Conservation (phyloP, 1,284 basidiomycete species). For the Trichosporon sp. region DNA sequence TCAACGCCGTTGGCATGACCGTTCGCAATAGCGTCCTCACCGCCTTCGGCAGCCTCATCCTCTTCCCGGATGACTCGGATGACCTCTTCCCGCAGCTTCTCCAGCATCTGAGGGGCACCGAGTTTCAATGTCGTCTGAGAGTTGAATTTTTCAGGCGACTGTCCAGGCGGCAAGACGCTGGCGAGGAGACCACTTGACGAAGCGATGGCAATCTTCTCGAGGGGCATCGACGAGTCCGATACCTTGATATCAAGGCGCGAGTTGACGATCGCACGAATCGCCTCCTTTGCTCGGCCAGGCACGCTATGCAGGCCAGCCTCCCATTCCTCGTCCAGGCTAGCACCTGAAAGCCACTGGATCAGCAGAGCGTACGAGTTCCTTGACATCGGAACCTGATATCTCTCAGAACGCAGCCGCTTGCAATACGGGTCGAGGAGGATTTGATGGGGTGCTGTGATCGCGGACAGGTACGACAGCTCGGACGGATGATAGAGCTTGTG, state of each 20-base stretch:
- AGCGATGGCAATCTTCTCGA: slow-evolving; percentile 60
- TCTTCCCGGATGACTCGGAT: slow-evolving; percentile 57
- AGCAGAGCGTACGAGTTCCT: slow-evolving; percentile 87
- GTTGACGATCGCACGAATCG: slow-evolving; percentile 90
- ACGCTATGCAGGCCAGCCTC: slow-evolving; percentile 68
- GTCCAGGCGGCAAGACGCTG: slow-evolving; percentile 59
- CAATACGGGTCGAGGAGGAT: slow-evolving; percentile 78
- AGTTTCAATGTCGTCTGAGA: slow-evolving; percentile 71
- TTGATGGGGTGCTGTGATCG: slow-evolving; percentile 76
- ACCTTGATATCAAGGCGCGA: slow-evolving; percentile 81
- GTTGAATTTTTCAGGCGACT: slow-evolving; percentile 69
- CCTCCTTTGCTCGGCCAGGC: slow-evolving; percentile 57
- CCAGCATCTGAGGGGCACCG: slow-evolving; percentile 69
- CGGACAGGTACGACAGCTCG: slow-evolving; percentile 74
- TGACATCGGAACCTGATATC: slow-evolving; percentile 86
- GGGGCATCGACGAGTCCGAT: slow-evolving; percentile 59
- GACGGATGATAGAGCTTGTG: slow-evolving; percentile 66
- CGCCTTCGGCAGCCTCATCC: slow-evolving; percentile 31
- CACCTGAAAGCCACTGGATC: slow-evolving; percentile 92
- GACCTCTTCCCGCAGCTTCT: slow-evolving; percentile 73
- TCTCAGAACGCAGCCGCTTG: slow-evolving; percentile 80
- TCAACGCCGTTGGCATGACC: slow-evolving; percentile 58
- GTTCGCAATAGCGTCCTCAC: slow-evolving; percentile 51
- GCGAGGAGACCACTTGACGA: slow-evolving; percentile 67
- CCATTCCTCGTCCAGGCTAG: slow-evolving; percentile 71